Evolutionary conservation across 1,284 basidiomycete genomes (phyloP).

Genomic region (Leucoagaricus sp.): DNA sequence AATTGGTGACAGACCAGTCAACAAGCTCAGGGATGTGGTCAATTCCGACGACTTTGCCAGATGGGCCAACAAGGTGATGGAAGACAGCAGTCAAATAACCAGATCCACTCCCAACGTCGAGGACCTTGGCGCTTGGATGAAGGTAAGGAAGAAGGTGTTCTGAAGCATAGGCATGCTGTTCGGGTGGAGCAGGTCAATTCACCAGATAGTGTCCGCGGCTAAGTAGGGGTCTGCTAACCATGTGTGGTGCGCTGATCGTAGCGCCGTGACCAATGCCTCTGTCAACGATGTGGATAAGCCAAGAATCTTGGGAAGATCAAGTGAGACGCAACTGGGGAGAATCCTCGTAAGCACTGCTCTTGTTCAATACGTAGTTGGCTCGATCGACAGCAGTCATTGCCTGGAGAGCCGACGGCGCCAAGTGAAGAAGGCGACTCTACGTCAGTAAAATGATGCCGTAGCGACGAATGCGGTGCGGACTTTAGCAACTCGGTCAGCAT

Average conservation of each 20-base stretch:
- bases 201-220: not conserved
- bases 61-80: conserved; percentile 63
- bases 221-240: conserved; percentile 49
- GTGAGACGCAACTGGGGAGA: conserved; percentile 65
- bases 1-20: conserved; percentile 69
- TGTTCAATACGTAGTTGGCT: conserved; percentile 65
- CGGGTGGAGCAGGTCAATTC: conserved; percentile 7
- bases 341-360: conserved; percentile 70
- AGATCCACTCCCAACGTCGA: conserved; percentile 83
- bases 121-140: conserved; percentile 67
- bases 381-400: conserved; percentile 78
- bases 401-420: conserved; percentile 31
- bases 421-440: not conserved
- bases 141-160: conserved; percentile 76
- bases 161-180: conserved; percentile 81
- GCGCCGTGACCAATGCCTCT: conserved; percentile 80
- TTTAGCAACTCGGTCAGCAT: conserved; percentile 48
- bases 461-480: conserved; percentile 32
- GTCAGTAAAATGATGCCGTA: conserved; percentile 2
- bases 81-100: conserved; percentile 81
- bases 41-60: conserved; percentile 82
- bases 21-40: conserved; percentile 87
- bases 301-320: conserved; percentile 5
- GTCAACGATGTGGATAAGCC: conserved; percentile 2
- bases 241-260: conserved; percentile 91